Conservation (phyloP, 768 basidiomycete genomes). For the Kwoniella botswanensis region DNA sequence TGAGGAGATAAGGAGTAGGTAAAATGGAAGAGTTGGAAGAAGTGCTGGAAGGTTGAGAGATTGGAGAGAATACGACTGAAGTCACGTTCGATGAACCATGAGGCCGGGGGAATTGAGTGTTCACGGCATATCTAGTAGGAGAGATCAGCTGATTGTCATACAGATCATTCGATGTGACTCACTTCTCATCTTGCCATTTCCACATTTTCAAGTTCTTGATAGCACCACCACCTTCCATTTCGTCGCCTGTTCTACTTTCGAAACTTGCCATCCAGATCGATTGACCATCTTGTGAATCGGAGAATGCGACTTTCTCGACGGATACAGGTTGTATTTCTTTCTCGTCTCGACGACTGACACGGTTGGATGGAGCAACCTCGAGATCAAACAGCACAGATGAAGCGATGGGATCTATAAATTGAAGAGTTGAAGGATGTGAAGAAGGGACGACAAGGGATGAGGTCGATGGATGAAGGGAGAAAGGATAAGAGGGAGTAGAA, state of each 20-base stretch:
- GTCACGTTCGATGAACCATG: slow-evolving; percentile 73
- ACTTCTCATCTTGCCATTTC: slow-evolving; percentile 72
- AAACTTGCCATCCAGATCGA: slow-evolving; percentile 92
- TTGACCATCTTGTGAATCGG: slow-evolving; percentile 56
- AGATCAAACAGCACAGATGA: slow-evolving; percentile 79
- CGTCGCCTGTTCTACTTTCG: slow-evolving; percentile 74
- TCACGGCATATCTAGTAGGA: slow-evolving; percentile 63
- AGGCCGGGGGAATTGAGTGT: slow-evolving; percentile 86
- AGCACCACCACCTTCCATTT: slow-evolving; percentile 67
- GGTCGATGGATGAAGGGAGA: slow-evolving; percentile 75
- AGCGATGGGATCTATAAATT: slow-evolving; percentile 77
- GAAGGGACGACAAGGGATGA: slow-evolving; percentile 84
- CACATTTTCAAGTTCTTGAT: slow-evolving; percentile 83
- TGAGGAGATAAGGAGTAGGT: slow-evolving; percentile 65
- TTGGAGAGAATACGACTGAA: slow-evolving; percentile 72
- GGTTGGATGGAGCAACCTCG: slow-evolving; percentile 91
- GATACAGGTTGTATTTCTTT: slow-evolving; percentile 74
- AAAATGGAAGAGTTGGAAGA: slow-evolving; percentile 33
- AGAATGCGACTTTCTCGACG: slow-evolving; percentile 73
- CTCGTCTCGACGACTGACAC: slow-evolving; percentile 80
- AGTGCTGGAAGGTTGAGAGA: slow-evolving; percentile 13
- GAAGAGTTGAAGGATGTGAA: slow-evolving; percentile 93
- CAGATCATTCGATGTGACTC: slow-evolving; percentile 46
- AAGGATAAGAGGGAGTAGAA: slow-evolving; percentile 62
- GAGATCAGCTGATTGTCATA: neutral